Percentiles rank a stretch among this genome's conserved stretches.
phyloP scores from a whole-genome alignment of 768 basidiomycete species.

The Pholiota conissans region DNA sequence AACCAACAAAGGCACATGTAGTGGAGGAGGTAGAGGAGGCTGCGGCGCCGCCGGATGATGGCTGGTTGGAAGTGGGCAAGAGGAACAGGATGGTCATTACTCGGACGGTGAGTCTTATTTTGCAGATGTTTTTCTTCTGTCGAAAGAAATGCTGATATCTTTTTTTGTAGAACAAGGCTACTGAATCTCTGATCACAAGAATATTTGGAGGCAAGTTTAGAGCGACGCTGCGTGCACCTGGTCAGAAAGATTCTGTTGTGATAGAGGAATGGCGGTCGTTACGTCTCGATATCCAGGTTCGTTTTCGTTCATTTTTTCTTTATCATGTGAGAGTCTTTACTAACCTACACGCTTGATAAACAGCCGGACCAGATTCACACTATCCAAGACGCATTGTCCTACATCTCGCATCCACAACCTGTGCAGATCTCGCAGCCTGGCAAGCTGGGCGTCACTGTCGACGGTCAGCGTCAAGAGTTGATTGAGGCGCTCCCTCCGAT shows the following conservation, averaged over 20 bases:
- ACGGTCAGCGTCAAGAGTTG: conserved; percentile 62
- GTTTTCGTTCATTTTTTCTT: conserved; percentile 11
- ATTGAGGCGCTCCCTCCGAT: conserved; percentile 85
- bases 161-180: conserved; percentile 60
- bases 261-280: conserved; percentile 92
- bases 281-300: conserved; percentile 85
- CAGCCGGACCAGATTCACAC: conserved; percentile 74
- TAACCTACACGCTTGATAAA: too few relatives aligned
- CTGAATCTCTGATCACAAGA: conserved; percentile 85
- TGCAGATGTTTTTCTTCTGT: too few relatives aligned
- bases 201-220: conserved; percentile 95
- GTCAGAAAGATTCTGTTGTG: conserved; percentile 82
- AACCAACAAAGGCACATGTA: conserved; percentile 25
- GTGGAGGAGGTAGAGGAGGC: conserved; percentile 48
- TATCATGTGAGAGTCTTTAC: too few relatives aligned
- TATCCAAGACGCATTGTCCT: conserved; percentile 79
- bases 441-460: conserved; percentile 57
- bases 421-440: conserved; percentile 71
- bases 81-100: conserved; percentile 81
- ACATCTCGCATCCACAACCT: conserved; percentile 76
- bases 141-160: neutral
- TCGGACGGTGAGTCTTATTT: conserved; percentile 58
- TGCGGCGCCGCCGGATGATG: conserved; percentile 53
- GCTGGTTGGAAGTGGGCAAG: conserved; percentile 93
- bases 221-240: conserved; percentile 77